phyloP scores from a whole-genome alignment of 148 eudicot species.

The Heliosperma pusillum region DNA sequence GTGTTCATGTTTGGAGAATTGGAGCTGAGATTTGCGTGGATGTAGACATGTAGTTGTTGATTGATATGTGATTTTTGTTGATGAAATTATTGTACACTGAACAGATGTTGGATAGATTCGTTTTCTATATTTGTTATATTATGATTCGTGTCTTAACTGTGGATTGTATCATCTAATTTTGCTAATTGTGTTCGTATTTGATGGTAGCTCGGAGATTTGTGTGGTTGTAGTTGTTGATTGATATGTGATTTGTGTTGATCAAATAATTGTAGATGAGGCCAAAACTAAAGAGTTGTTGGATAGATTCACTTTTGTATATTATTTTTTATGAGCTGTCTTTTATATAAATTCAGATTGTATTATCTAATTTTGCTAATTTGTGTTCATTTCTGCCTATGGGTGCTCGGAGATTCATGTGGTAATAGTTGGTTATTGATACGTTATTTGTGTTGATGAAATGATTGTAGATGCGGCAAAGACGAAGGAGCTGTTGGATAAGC shows the following conservation, averaged over 20 bases:
- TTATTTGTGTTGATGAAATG: not conserved
- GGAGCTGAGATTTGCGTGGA: constrained; percentile 18
- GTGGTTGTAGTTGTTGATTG: too few relatives aligned
- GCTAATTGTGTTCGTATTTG: too few relatives aligned
- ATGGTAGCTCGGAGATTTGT: too few relatives aligned
- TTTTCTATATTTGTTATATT: not conserved
- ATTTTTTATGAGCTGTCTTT: not conserved
- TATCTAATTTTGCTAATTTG: not conserved
- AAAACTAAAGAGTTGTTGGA: not conserved
- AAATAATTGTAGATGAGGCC: too few relatives aligned
- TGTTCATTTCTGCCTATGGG: not conserved
- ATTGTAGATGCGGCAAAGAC: constrained; percentile 29
- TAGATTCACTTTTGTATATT: too few relatives aligned
- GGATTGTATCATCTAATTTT: too few relatives aligned
- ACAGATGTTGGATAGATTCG: not conserved
- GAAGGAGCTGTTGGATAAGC: constrained; percentile 81
- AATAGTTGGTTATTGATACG: not conserved
- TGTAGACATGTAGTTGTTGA: not conserved
- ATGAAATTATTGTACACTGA: not conserved
- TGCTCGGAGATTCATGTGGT: constrained; percentile 17
- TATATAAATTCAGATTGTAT: too few relatives aligned
- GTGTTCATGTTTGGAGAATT: not conserved
- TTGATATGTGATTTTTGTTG: not conserved
- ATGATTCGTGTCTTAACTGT: not conserved
- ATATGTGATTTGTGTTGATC: too few relatives aligned